phyloP scores from a whole-genome alignment of 1,284 basidiomycete genomes.

The Boletus subluridellus region DNA sequence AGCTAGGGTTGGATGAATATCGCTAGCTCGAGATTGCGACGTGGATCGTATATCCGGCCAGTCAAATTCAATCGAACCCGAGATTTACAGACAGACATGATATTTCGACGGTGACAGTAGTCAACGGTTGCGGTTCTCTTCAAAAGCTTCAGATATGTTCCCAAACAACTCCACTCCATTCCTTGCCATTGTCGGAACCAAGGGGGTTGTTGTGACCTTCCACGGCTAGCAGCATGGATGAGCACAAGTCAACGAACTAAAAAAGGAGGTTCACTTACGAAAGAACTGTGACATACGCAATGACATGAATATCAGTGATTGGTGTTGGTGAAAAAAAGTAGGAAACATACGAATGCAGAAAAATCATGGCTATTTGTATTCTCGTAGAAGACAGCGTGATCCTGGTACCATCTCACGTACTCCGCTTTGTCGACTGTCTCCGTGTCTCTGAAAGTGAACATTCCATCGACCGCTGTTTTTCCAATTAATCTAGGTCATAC shows the following conservation, averaged over 20 bases:
- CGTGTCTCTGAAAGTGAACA: background rate
- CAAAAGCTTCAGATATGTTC: background rate
- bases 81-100: too few relatives aligned
- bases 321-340: background rate
- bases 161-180: background rate
- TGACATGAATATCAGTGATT: background rate
- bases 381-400: background rate
- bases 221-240: background rate
- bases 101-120: too few relatives aligned
- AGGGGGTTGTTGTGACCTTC: background rate
- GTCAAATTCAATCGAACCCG: too few relatives aligned
- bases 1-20: too few relatives aligned
- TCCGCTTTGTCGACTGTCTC: background rate
- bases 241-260: background rate
- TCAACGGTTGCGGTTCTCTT: background rate
- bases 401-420: background rate
- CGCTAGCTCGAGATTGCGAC: too few relatives aligned
- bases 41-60: too few relatives aligned
- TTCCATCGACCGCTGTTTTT: background rate
- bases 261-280: background rate
- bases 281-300: background rate
- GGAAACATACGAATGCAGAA: background rate
- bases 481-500: background rate
- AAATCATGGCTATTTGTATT: background rate
- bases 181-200: background rate